Base-by-base conservation (phyloP, 2,329 filamentous ascomycete species). In the Akanthomyces uredinophilus region DNA sequence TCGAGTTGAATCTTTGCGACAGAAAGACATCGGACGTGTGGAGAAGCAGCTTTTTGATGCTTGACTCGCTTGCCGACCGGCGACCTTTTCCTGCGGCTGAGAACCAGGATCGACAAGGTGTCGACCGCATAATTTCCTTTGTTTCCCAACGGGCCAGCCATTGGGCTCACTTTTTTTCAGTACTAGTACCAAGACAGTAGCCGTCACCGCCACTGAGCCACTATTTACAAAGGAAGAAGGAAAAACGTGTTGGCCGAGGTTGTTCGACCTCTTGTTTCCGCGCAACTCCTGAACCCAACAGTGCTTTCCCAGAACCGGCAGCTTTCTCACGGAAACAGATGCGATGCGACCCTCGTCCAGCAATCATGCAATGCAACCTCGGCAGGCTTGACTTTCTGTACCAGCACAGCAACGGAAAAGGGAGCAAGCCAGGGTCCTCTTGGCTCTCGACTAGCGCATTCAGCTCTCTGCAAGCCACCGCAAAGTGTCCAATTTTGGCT, bases 391-490 rank as follows among this genome's bases (percentile, higher is more conserved):
- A 22, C 27, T 39, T 35, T n/a, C 18, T 27, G 3, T 18, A 5
- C n/a, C n/a, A n/a, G n/a, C n/a, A n/a, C n/a, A 57, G 5, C 11
- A 29, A 35, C 41, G 10, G 27, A 56, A 47, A 57, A 32, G 43
- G n/a, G n/a, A 22, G 29, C 54, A 44, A 35, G 24, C 29, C 44
- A 39, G 46, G 27, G 20, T 39, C 44, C 55, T 44, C 22, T 39
- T 43, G 52, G 60, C 51, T 53, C 14, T 47, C 41, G 22, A 39
- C 60, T 62, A 62, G 60, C 53, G 60, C 53, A 44, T 62, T 62
- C 60, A 62, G 60, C 60, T 62, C 52, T 29, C 60, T 50, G 52
- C 60, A 62, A 57, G 53, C 60, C 60, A 62, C 60, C 60, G 60
- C 60, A 37, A 56, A 57, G 32, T 35, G 14, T 50, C 52, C 46